Base-by-base conservation (phyloP, 176 grass and related monocot genomes). In the Lolium perenne region DNA sequence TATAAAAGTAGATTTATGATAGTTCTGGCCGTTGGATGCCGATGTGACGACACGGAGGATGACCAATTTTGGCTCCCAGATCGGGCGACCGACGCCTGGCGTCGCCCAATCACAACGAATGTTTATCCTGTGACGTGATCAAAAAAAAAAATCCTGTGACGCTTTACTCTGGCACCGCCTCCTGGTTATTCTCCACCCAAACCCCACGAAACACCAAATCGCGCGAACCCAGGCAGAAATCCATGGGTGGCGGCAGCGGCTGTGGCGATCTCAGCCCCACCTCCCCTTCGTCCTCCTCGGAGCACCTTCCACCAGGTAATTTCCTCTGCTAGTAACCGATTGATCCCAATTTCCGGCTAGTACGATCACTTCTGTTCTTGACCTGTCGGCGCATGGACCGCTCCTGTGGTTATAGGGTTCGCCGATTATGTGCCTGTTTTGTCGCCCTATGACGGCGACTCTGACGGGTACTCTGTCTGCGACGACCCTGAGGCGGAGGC, bases 171-270 rank as follows among this genome's bases (percentile, higher is more conserved):
- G 64, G 6, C 83, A 80, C 68, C 14, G 57, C n/a, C 46, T 53
- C 32, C 59, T 35, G 9, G n/a, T 74, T 65, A 26, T 56, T 82
- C 71, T 74, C 16, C 64, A 17, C 78, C 16, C 38, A 20, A 38
- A 47, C 67, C 47, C 47, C 56, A 14, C 22, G 21, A 49, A 78
- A 72, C 54, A 80, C 56, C 67, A 23, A 50, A n/a, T 61, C 71
- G n/a, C 51, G n/a, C 29, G 41, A 82, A 86, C 67, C 47, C 79
- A 21, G n/a, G 45, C 1, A 59, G 43, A 47, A 83, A 46, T 68
- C 85, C 49, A 91, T 91, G 89, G 89, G 89, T 0, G 89, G 85
- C 64, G 88, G 88, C 75, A 76, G 49, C 32, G 32, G 2, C 77
- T 32, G 23, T 14, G 82, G 74, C 74, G 64, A 16, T 18, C 35